Conservation (phyloP, 805 yeast species). For the Starmerella geochares region DNA sequence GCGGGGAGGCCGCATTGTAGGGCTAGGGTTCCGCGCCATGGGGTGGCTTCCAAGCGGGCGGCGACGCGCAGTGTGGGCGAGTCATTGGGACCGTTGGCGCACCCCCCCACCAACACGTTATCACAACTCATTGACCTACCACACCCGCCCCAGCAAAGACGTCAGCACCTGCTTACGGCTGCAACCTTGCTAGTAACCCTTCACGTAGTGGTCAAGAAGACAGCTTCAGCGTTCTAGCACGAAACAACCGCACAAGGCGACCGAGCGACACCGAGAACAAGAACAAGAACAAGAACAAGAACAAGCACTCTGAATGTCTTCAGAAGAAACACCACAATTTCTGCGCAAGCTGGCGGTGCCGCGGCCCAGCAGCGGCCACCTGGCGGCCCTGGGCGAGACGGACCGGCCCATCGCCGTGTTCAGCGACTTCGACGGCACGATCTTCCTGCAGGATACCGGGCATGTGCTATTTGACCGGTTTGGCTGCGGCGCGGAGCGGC, state of each 20-base stretch:
- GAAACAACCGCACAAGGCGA: not conserved
- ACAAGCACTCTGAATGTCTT: too few species aligned
- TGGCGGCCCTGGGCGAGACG: constrained; percentile 25
- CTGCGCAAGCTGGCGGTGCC: constrained; percentile 24
- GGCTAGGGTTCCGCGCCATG: not conserved
- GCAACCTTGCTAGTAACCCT: too few species aligned
- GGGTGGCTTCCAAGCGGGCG: not conserved
- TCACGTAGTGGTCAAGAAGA: too few species aligned
- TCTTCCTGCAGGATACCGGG: constrained; percentile 39
- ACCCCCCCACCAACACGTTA: not conserved
- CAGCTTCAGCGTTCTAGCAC: too few species aligned
- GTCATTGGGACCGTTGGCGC: too few species aligned
- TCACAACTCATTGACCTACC: not conserved
- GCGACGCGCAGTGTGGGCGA: too few species aligned
- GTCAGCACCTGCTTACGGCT: not conserved
- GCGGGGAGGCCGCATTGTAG: not conserved
- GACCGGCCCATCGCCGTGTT: constrained; percentile 27
- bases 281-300: too few species aligned
- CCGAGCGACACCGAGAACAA: too few species aligned
- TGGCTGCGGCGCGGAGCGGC: constrained; percentile 35
- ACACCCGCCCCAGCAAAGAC: not conserved
- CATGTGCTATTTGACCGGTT: constrained; percentile 37
- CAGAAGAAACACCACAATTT: constrained; percentile 18
- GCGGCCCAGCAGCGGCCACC: constrained; percentile 27
- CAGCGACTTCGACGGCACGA: constrained; percentile 39